Base-by-base conservation (phyloP, 2,329 filamentous ascomycete species). In the Fusarium paranaense region DNA sequence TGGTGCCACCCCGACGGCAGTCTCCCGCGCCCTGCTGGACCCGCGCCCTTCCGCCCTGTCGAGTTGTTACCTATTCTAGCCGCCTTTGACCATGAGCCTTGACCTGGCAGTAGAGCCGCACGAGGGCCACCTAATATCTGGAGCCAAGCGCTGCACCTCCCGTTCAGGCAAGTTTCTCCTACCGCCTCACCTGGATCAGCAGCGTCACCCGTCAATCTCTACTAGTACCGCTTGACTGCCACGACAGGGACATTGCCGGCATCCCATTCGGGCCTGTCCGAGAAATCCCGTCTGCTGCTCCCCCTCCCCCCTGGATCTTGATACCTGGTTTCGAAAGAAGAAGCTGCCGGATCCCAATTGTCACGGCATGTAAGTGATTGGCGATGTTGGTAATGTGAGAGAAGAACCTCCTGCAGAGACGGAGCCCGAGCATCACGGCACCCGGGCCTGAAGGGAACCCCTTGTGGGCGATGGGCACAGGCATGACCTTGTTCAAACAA, bases 131-230 rank as follows among this genome's bases (percentile, higher is more conserved):
- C 25, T n/a, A 63, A 30, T 45, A 56, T 61, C 58, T 57, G 45
- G 61, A 54, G 25, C 63, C 59, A 54, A 62, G 59, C 42, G 63
- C 52, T 57, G 32, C 52, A 52, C 64, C 70, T 61, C 72, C 73
- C 58, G 32, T 71, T 67, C 67, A 69, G 72, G 74, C 42, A 77
- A 72, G 70, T 62, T 60, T 70, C 70, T 66, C 67, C 75, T 54
- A 14, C 47, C 47, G 47, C 33, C 65, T 64, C 38, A 30, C 32
- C 42, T 54, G 30, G 47, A 14, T 35, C 60, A 35, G 45, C 60
- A 62, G 42, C 45, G 54, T 66, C 40, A 35, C 61, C 64, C 64
- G 33, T 73, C 70, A 66, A 72, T 66, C 62, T 73, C 45, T 59
- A 9, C 40, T 25, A 59, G 35, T n/a, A 47, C 63, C 59, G 59